Evolutionary conservation across 2,329 filamentous ascomycete genomes (phyloP), one percentile per base, ranked within the genome.

Genomic region (Fonsecaea erecta): DNA sequence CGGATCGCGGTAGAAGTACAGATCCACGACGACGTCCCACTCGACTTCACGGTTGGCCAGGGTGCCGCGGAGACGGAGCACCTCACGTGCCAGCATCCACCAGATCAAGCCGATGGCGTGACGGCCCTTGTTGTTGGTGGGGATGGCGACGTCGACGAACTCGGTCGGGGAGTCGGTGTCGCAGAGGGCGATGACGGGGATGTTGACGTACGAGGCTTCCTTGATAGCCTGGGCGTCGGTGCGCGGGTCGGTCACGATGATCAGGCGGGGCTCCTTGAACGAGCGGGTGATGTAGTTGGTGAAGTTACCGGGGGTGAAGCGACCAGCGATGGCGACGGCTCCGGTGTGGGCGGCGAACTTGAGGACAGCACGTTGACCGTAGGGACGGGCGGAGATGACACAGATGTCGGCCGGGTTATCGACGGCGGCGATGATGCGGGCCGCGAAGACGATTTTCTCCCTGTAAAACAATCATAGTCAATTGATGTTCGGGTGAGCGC

Each of bases 281-380:
- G 95, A 98, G 79, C 95, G 94, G 83, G 96, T 99, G 90, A 99
- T 99, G 91, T 99, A 99, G 90, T 99, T 99, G 88, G 95, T 99
- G 90, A 99, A 99, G 84, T 94, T 97, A 91, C 95, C 95, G 81
- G 95, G 95, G 80, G 95, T 99, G 91, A 99, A 99, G 82, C 95
- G 95, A 86, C 95, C 95, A 78, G 95, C 96, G 79, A 99, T 99
- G 82, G 95, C 91, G 78, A 93, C 91, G 78, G 96, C 93, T 81
- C 95, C 95, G 74, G 95, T 99, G 90, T 99, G 95, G 73, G 93
- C 86, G 78, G 95, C 95, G 86, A 99, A 99, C 90, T 99, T 99
- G 82, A 99, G 91, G 80, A 99, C 96, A 77, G 95, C 94, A 85
- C 95, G 94, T 88, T 99, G 95, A 75, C 95, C 95, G 84, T 98